Conservation (phyloP, 495 filamentous ascomycete genomes). For the Halenospora varia region DNA sequence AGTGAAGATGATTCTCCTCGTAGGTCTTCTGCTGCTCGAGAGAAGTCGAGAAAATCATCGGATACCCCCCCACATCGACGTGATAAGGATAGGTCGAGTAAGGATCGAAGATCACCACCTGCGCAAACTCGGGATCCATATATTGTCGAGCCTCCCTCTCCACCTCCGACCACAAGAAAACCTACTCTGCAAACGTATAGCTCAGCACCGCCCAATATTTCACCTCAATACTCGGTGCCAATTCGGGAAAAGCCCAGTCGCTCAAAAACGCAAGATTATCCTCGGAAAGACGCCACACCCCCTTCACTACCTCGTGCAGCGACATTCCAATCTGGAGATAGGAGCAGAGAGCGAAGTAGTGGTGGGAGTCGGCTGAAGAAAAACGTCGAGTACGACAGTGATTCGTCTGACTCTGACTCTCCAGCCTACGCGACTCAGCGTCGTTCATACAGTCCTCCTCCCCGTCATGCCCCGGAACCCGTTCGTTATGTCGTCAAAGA, state of each 20-base stretch:
- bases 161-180: slow-evolving; percentile 8
- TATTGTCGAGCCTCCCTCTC: slow-evolving; percentile 25
- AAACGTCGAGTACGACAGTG: slow-evolving; percentile 4
- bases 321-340: slow-evolving; percentile 17
- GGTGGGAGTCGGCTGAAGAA: slow-evolving; percentile 20
- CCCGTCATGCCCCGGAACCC: background rate
- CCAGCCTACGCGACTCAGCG: slow-evolving; percentile 7
- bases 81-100: slow-evolving; percentile 19
- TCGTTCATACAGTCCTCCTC: slow-evolving; percentile 16
- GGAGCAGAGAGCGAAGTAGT: slow-evolving; percentile 16
- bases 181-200: slow-evolving; percentile 21
- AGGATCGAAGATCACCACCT: slow-evolving; percentile 10
- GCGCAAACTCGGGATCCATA: slow-evolving; percentile 6
- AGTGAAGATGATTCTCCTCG: slow-evolving; percentile 25
- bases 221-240: too few species aligned
- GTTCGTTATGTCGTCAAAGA: slow-evolving; percentile 15
- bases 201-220: slow-evolving; percentile 23
- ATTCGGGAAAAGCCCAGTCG: slow-evolving; percentile 15
- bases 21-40: slow-evolving; percentile 18
- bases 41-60: slow-evolving; percentile 10
- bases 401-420: slow-evolving; percentile 16
- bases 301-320: slow-evolving; percentile 19
- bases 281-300: slow-evolving; percentile 1
- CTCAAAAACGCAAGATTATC: slow-evolving; percentile 24
- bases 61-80: slow-evolving; percentile 15